Base-by-base conservation (phyloP, 352 stramenopile genomes). In the Phytophthora tubulina region DNA sequence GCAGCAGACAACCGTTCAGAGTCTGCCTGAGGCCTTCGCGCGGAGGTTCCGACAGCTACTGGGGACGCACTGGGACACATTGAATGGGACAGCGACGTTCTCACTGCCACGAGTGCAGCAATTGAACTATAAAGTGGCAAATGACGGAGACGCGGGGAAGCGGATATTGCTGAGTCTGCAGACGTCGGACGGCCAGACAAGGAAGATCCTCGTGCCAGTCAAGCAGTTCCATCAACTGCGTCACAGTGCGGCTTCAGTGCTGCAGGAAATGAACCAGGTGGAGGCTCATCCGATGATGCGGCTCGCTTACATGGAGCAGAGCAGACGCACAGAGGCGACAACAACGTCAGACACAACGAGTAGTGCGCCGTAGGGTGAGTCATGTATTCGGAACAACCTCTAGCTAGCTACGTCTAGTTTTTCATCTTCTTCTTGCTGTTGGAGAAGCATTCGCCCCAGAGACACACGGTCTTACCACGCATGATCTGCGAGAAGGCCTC, bases 371-470 rank as follows among this genome's bases (percentile, higher is more conserved):
- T 77, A 66, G 71, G 21, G 17, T 38, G 30, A 44, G 8, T 50
- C 27, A 39, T 41, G 6, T 50, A 30, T 50, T 31, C 44, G 4
- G 31, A 56, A 42, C 32, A 30, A 30, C 4, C 14, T 35, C 32
- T n/a, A 17, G 21, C 30, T 51, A 53, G 39, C 46, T 48, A 50
- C 32, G 8, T 35, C 58, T 89, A 93, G 64, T 89, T 93, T 71
- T 92, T 93, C 86, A 93, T 93, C 54, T 83, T 82, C 76, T 94
- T 96, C 77, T 91, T 94, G 39, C 72, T 82, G 69, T 89, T 94
- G 54, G 83, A 78, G 63, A 94, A 96, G 70, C 89, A 96, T 63
- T 96, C 89, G 65, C 89, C 89, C 89, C 89, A 96, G 27, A 96
- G 64, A 76, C 89, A 96, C 68, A 96, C 78, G 21, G 71, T 84